phyloP scores from a whole-genome alignment of 257 asterid species.

The Osmanthus fragrans region DNA sequence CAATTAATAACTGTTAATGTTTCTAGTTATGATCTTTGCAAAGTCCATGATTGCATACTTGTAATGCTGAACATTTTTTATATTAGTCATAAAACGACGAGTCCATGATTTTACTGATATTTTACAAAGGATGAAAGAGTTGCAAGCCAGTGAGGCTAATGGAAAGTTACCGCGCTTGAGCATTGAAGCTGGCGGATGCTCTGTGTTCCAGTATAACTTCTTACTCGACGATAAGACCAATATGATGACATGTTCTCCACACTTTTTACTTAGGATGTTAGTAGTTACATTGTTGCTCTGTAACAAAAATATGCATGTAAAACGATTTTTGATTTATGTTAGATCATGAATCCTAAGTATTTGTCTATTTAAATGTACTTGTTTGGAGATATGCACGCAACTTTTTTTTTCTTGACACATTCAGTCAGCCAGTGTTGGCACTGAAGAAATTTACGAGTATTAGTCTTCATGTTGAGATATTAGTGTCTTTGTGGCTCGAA shows the following conservation, averaged over 20 bases:
- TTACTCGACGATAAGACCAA: constrained; percentile 72
- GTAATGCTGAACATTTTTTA: not conserved
- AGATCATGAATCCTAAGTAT: not conserved
- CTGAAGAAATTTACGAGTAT: no score
- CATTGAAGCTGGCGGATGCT: constrained; percentile 98
- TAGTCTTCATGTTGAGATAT: no score
- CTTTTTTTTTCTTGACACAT: no score
- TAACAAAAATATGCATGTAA: not conserved
- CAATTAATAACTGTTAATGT: no score
- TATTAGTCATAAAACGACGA: constrained; percentile 5
- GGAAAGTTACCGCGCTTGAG: no score
- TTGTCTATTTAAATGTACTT: no score
- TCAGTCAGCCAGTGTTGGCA: no score
- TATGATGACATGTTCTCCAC: constrained; percentile 73
- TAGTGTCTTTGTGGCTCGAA: no score
- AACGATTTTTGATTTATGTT: constrained; percentile 7
- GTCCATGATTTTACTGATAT: constrained; percentile 10
- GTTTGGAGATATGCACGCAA: no score
- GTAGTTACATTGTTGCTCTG: not conserved
- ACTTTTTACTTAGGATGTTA: constrained; percentile 10
- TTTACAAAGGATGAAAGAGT: constrained; percentile 72
- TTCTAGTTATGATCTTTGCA: not conserved
- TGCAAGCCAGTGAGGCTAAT: constrained; percentile 72
- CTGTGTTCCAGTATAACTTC: constrained; percentile 93
- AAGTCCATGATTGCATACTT: not conserved